Evolutionary conservation across 163 green algal species (phyloP).

Genomic region (Chloromonas sp.): DNA sequence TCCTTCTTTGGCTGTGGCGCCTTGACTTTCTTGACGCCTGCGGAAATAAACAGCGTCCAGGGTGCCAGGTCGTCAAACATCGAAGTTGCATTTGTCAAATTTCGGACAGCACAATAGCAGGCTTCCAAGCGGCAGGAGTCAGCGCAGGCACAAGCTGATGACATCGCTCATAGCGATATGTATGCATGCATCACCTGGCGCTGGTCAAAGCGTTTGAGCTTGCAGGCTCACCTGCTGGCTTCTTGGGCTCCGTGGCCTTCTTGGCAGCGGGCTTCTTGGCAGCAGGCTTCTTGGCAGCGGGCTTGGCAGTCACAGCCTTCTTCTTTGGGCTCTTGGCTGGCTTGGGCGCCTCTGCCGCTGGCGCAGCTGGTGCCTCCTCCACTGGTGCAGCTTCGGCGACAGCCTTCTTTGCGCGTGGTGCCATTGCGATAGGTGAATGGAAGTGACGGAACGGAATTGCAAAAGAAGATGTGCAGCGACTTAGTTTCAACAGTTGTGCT

Average conservation of each 20-base stretch:
- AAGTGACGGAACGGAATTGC: not conserved
- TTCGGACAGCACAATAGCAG: not conserved
- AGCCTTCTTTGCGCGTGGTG: not conserved
- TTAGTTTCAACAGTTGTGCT: not conserved
- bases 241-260: not conserved
- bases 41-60: not conserved
- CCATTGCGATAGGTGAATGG: not conserved
- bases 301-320: not conserved
- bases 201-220: no score
- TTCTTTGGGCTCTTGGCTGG: not conserved
- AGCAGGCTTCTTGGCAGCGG: not conserved
- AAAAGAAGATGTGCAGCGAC: not conserved
- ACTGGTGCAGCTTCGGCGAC: not conserved
- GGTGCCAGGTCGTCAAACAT: not conserved
- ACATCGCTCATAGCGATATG: no score
- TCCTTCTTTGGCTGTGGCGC: not conserved
- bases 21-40: not conserved
- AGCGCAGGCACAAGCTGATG: no score
- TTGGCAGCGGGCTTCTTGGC: not conserved
- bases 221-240: not conserved
- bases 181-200: no score
- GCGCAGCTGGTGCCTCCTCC: not conserved
- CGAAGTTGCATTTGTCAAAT: not conserved
- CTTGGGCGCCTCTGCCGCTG: not conserved
- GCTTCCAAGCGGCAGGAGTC: no score